Evolutionary conservation across 73 alveolate genomes (phyloP), one percentile per base, ranked within the genome.

Genomic region (Tetrahymena elliotti): DNA sequence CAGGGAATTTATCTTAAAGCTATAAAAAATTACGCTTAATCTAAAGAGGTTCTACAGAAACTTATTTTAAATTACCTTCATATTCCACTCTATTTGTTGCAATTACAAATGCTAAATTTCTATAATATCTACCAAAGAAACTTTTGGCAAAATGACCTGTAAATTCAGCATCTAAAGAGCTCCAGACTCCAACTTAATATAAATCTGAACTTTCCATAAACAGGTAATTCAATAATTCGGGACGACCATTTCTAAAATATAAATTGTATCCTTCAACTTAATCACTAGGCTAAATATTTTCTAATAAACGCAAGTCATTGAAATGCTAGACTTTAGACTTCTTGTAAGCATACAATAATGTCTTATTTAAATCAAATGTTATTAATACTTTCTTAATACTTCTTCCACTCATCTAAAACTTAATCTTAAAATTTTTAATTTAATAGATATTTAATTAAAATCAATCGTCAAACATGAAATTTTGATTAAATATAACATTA

Each of bases 91-190:
- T 35, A 94, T 84, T 83, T 36, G 83, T 84, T 1, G 96, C 93
- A 15, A 94, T 94, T 6, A 94, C 96, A 92, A 94, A 94, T 7
- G 93, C 54, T 88, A 94, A 92, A 53, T 94, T 94, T 37, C 95
- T 84, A 52, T 83, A 94, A 94, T 94, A 94, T 94, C 93, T 84
- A 52, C 96, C 96, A 94, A 94, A 94, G 83, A 94, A 94, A 38
- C 94, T 68, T 33, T 88, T 94, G 6, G 96, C 95, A 40, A 94
- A 94, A 38, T 94, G 95, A 16, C 93, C 83, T 22, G 96, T 94
- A 24, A 83, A 83, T 27, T 94, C 96, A 33, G 93, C 83, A 92
- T 94, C 96, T 47, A 39, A 84, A 88, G 94, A 83, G 16, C 95
- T 40, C 96, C 96, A 94, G 7, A 94, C 95, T 15, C 93, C 96